Base-by-base conservation (phyloP, 176 grass and related monocot genomes). In the Hsuehochloa calcarea region DNA sequence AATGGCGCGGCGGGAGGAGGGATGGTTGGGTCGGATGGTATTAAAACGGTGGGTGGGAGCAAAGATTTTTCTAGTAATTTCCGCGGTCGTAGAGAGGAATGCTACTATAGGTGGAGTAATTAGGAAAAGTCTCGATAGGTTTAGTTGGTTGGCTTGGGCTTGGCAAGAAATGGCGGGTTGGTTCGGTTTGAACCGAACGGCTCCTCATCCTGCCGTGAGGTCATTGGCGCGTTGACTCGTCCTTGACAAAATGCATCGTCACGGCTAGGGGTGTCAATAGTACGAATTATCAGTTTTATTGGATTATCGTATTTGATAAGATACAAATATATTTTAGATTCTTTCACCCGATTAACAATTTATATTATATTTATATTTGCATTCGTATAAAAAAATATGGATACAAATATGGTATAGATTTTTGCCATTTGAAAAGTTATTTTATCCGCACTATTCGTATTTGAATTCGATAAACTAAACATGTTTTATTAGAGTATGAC, bases 221-320 rank as follows among this genome's bases (percentile, higher is more conserved):
- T 87, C 74, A 74, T 80, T 84, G 74, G 80, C 84, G 84, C 84
- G 80, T 90, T 90, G 80, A 87, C 80, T 84, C 89, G 78, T 43
- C 50, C 23, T 65, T 65, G 27, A 60, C 67, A 56, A 74, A 73
- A 29, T 34, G 56, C 80, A 86, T 67, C 79, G 66, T 17, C 74
- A 65, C 38, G 2, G 5, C 31, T 34, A 34, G 31, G 1, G 31
- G 31, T 34, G 2, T 29, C 29, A 29, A 29, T 29, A 1, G 1
- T 34, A 34, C 31, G 31, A 34, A 34, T 2, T 34, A 34, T 34
- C 31, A 0, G 31, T 34, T 34, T 34, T 34, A 34, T 34, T 34
- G 0, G 1, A 34, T 34, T 34, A 34, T 2, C 0, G 31, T 34
- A 34, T 34, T 34, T 34, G 31, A 29, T 29, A 34, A 2, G 31